Percentiles rank a stretch among this genome's conserved stretches.
Conservation (phyloP, 352 stramenopile genomes). For the Thalassiosira exigua region DNA sequence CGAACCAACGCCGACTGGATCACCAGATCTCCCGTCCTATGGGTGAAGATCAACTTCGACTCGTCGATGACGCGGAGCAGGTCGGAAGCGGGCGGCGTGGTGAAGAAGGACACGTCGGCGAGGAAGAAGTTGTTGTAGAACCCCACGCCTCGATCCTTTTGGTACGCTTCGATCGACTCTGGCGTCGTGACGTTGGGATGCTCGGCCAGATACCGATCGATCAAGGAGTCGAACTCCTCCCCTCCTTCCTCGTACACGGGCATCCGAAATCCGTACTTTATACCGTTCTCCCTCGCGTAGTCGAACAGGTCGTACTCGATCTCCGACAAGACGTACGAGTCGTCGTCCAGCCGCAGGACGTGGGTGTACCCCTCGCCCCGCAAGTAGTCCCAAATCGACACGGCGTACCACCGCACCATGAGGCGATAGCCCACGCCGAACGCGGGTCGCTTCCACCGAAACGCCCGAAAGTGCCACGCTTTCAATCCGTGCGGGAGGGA, state of each 20-base stretch:
- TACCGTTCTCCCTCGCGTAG: conserved; percentile 68
- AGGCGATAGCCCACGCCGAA: conserved; percentile 65
- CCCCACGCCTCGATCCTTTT: conserved; percentile 42
- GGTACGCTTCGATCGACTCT: conserved; percentile 48
- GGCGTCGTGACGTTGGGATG: conserved; percentile 32
- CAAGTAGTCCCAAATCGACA: conserved; percentile 79
- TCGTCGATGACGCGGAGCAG: conserved; percentile 74
- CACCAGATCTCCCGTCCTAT: conserved; percentile 75
- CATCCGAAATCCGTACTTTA: conserved; percentile 76
- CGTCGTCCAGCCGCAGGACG: conserved; percentile 84
- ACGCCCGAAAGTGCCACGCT: background rate
- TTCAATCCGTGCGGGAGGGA: conserved; percentile 29
- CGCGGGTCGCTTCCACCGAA: conserved; percentile 23
- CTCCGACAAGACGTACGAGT: conserved; percentile 76
- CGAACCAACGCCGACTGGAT: conserved; percentile 76
- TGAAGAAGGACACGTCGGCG: conserved; percentile 69
- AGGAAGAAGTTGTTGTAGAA: conserved; percentile 85
- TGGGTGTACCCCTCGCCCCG: conserved; percentile 69
- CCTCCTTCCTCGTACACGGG: conserved; percentile 56
- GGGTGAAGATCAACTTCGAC: conserved; percentile 72
- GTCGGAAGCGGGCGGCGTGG: conserved; percentile 43
- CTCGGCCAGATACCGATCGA: conserved; percentile 29
- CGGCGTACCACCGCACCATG: conserved; percentile 84
- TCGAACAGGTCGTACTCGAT: conserved; percentile 85
- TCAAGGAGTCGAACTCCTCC: conserved; percentile 34